Evolutionary conservation across 2,329 filamentous ascomycete species (phyloP).

Genomic region (Penicillium sp.): DNA sequence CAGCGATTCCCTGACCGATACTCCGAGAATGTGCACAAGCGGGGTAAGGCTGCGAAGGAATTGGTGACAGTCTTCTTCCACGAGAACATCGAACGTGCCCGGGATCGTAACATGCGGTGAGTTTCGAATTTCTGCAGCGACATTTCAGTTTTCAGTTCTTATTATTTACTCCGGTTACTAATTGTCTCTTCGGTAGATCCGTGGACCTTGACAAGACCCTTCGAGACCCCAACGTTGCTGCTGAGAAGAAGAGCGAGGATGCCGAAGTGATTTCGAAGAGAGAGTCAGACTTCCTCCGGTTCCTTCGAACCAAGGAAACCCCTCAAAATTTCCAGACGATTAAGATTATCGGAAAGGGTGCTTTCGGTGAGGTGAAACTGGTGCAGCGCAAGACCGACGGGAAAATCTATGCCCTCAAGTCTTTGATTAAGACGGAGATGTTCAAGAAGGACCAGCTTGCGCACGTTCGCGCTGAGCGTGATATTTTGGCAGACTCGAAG

Average conservation of each 20-base stretch:
- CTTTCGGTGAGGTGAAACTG: slow-evolving; percentile 96
- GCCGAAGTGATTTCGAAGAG: slow-evolving; percentile 81
- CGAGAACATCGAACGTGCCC: slow-evolving; percentile 93
- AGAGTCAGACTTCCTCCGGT: slow-evolving; percentile 89
- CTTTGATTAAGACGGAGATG: slow-evolving; percentile 98
- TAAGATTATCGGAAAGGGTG: slow-evolving; percentile 98
- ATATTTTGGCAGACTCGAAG: slow-evolving; percentile 91
- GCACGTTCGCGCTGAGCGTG: slow-evolving; percentile 94
- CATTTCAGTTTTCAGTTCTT: background rate
- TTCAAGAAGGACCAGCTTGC: slow-evolving; percentile 98
- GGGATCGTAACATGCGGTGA: slow-evolving; percentile 92
- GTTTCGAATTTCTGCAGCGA: slow-evolving; percentile 22
- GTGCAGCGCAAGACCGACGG: slow-evolving; percentile 95
- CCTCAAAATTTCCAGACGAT: slow-evolving; percentile 93
- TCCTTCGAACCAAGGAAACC: slow-evolving; percentile 88
- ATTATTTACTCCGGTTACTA: background rate
- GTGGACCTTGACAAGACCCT: slow-evolving; percentile 88
- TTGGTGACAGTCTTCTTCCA: slow-evolving; percentile 84
- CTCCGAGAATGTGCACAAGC: slow-evolving; percentile 80
- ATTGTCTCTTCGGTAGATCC: slow-evolving; percentile 58
- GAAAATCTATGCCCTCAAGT: slow-evolving; percentile 98
- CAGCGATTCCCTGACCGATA: slow-evolving; percentile 80
- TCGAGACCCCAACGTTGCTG: slow-evolving; percentile 70
- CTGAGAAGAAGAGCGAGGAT: slow-evolving; percentile 77
- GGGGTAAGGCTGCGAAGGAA: slow-evolving; percentile 64